Evolutionary conservation across 2,329 filamentous ascomycete genomes (phyloP), one percentile per base, ranked within the genome.

Genomic region (Stromatinia cepivora): DNA sequence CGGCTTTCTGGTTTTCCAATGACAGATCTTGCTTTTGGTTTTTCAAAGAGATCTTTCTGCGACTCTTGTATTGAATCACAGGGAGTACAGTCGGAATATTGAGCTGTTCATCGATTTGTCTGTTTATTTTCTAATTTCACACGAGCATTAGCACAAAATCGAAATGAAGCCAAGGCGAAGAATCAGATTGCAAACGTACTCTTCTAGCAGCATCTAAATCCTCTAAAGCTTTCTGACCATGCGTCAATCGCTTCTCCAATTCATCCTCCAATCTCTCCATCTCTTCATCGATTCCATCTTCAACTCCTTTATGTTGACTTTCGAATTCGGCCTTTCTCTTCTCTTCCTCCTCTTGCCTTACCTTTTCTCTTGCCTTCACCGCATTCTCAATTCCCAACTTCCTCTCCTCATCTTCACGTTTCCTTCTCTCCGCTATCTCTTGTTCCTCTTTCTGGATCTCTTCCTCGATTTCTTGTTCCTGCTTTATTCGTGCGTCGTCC

Each of bases 211-310:
- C 74, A 72, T 76, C 73, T 63, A 77, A 67, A 20, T 72, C 71
- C 25, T 66, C 66, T 48, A 77, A 42, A 20, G 52, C 69, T 63
- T 66, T 72, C 63, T 73, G 74, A 1, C 76, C 75, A 34, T 75
- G 73, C 46, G 74, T 71, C 20, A 75, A 69, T 53, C 63, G 72
- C 28, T 57, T 70, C 36, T 77, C 74, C 64, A 75, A 76, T 68
- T 77, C 75, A 56, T 76, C 73, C 56, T 77, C 76, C 28, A 77
- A 57, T 28, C 54, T 70, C 53, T 77, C 75, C 50, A 77, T 68
- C 58, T 76, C 70, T 39, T 54, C 66, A 36, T 77, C 76, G 2
- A 74, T 70, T 39, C 71, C 70, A 39, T 73, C 73, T 1, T 69
- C 69, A 1, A 75, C 58, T 25, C 45, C 67, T 56, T 70, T 70